Evolutionary conservation across 108 stramenopile genomes (phyloP).

Genomic region (Poteriospumella lacustris): DNA sequence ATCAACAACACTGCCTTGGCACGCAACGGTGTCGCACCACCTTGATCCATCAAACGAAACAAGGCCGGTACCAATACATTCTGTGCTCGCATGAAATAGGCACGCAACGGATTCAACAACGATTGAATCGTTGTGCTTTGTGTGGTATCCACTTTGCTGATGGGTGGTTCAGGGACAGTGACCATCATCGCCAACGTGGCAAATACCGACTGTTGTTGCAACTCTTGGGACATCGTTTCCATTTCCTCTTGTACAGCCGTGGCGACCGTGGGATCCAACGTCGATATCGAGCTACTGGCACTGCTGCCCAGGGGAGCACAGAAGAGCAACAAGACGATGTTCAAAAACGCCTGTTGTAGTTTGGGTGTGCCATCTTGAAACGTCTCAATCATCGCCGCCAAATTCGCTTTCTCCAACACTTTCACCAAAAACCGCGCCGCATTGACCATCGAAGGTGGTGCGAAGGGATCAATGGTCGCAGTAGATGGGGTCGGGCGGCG

Average conservation of each 20-base stretch:
- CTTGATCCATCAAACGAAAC: slow-evolving; percentile 19
- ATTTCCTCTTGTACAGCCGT: no score
- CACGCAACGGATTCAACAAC: neutral
- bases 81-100: neutral
- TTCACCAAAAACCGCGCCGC: slow-evolving; percentile 1
- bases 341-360: slow-evolving; percentile 1
- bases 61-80: neutral
- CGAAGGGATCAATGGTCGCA: neutral
- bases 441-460: neutral
- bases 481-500: neutral
- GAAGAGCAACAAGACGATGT: slow-evolving; percentile 11
- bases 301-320: neutral
- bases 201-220: no score
- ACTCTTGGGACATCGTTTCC: no score
- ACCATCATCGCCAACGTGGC: neutral
- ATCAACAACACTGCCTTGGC: slow-evolving; percentile 11
- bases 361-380: slow-evolving; percentile 3
- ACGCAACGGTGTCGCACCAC: neutral
- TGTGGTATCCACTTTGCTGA: neutral
- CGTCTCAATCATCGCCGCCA: neutral
- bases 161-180: neutral
- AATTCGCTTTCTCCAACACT: slow-evolving; percentile 13
- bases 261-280: no score
- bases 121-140: neutral
- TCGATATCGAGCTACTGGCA: neutral